Conservation (phyloP, 1,284 basidiomycete species). For the Papiliotrema flavescens region DNA sequence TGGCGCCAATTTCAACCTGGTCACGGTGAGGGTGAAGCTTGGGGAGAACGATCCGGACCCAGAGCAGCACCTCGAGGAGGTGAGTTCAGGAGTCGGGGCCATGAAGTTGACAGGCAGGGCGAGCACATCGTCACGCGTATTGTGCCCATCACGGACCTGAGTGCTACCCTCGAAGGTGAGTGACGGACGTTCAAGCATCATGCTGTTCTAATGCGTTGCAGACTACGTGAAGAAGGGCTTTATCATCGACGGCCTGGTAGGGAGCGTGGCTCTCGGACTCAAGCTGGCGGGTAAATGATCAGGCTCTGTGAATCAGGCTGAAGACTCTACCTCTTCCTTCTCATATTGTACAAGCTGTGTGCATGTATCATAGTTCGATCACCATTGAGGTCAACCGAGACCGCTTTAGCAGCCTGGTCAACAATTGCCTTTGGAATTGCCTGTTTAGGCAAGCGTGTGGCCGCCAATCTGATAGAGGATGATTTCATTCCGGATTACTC, state of each 20-base stretch:
- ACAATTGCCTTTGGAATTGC: too few species aligned
- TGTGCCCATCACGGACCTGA: slow-evolving; percentile 64
- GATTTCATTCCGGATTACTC: too few species aligned
- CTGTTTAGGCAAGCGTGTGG: too few species aligned
- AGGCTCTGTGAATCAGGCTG: not conserved
- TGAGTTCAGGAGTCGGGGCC: slow-evolving; percentile 37
- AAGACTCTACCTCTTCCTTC: too few species aligned
- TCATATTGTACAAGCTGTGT: too few species aligned
- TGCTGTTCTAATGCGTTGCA: slow-evolving; percentile 28
- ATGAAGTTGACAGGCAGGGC: slow-evolving; percentile 58
- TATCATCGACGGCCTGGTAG: slow-evolving; percentile 70
- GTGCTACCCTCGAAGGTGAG: slow-evolving; percentile 63
- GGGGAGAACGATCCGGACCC: slow-evolving; percentile 45
- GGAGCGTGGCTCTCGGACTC: slow-evolving; percentile 68
- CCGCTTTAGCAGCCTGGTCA: too few species aligned
- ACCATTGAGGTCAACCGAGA: too few species aligned
- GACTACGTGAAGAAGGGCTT: slow-evolving; percentile 71
- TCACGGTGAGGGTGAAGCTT: slow-evolving; percentile 49
- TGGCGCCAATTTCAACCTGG: slow-evolving; percentile 52
- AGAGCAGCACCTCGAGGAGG: slow-evolving; percentile 44
- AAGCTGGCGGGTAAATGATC: slow-evolving; percentile 52
- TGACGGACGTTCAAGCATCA: not conserved
- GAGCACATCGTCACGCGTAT: slow-evolving; percentile 74
- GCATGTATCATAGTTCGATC: too few species aligned
- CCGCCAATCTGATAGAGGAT: not conserved